Base-by-base conservation (phyloP, 768 basidiomycete species). In the Pseudohyphozyma bogoriensis region DNA sequence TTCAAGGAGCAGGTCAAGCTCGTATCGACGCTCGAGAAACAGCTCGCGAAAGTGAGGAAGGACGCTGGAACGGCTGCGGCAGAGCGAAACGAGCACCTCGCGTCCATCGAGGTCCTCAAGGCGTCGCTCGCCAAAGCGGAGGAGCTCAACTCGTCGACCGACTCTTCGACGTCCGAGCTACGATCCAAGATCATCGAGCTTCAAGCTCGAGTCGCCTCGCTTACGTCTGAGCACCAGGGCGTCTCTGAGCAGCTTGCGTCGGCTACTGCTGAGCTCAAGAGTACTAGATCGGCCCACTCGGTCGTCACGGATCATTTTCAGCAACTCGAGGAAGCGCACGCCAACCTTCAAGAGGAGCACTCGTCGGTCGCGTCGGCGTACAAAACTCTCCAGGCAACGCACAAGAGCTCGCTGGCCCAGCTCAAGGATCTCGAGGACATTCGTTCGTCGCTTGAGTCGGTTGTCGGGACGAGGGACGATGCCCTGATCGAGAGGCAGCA, bases 101-200 rank as follows among this genome's bases (percentile, higher is more conserved):
- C 58, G 13, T 31, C 50, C 13, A 44, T 56, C 58, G 11, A 22
- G 5, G 56, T 55, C 1, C 59, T 60, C 58, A 39, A 64, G 28
- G 53, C 47, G 28, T 50, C 47, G 16, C 28, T 18, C 57, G 6
- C 24, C 10, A n/a, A n/a, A n/a, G n/a, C n/a, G n/a, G n/a, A n/a
- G n/a, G 59, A 57, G 1, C 58, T 59, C 58, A 36, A 63, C 28
- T 55, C 42, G 42, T 44, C 42, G 42, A 44, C 22, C 22, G 42
- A 20, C 16, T 59, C 35, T 39, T 46, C 29, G 54, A 46, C 9
- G 40, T 51, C 40, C 32, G 28, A 40, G 57, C 57, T 12, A 39
- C 53, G 15, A 40, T n/a, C n/a, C n/a, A n/a, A n/a, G n/a, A n/a
- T 55, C 57, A 2, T 18, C 16, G 58, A 57, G 1, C 58, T 59